Base-by-base conservation (phyloP, 371 early-diverging fungal species). In the Sporodiniella umbellata region DNA sequence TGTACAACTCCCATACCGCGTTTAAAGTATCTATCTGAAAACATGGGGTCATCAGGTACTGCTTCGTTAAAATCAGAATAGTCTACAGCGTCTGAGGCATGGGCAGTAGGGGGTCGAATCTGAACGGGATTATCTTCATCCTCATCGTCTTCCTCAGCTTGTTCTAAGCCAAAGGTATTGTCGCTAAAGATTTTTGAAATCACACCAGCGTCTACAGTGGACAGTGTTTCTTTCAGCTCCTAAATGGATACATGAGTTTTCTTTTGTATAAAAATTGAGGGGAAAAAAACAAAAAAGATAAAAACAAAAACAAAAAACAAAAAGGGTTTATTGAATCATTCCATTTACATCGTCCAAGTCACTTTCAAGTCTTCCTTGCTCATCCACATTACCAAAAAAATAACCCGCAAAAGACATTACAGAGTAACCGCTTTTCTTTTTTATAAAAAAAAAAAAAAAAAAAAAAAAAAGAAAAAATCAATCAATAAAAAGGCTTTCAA, bases 371-470 rank as follows among this genome's bases (percentile, higher is more conserved):
- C 81, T 75, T 30, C 95, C 95, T 50, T 83, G 79, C 49, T 89
- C 86, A 68, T 93, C 92, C 8, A 93, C 87, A 70, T 94, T 94
- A 33, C 95, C 95, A 72, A 92, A 93, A 35, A 93, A 75, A 60
- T 84, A 90, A 21, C 85, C 80, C 33, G 85, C 80, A 19, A 83
- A 78, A 23, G 86, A 86, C 85, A 82, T 84, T 43, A n/a, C n/a
- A n/a, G n/a, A n/a, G n/a, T n/a, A n/a, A n/a, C n/a, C n/a, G n/a
- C n/a, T n/a, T n/a, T n/a, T n/a, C n/a, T n/a, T n/a, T n/a, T 24
- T 56, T 15, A 33, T 11, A 21, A 8, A 21, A 42, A 37, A 37
- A 4, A 2, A 37, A 37, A 11, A 17, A 37, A 37, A 14, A 15
- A 12, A 37, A 4, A 37, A 37, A 37, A 37, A 37, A 15, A 37